Evolutionary conservation across 169 alveolate species (phyloP).

Genomic region (Cystoisospora suis): DNA sequence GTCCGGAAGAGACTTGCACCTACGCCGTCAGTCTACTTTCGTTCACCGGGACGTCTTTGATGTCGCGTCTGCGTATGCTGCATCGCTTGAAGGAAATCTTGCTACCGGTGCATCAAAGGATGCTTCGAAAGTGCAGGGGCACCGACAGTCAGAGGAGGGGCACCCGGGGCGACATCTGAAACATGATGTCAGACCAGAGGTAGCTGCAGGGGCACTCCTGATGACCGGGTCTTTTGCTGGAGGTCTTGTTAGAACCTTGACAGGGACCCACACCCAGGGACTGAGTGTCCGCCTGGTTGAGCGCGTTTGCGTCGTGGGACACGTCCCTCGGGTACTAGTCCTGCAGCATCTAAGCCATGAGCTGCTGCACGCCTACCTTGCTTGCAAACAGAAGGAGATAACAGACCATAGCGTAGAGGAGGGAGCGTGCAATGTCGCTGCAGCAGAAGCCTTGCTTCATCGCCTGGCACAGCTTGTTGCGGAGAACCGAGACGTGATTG

Average conservation of each 20-base stretch:
- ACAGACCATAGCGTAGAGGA: neutral
- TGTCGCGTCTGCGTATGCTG: constrained; percentile 9
- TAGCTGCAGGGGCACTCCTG: constrained; percentile 11
- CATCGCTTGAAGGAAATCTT: constrained; percentile 6
- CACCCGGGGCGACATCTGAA: no score
- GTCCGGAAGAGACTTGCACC: neutral
- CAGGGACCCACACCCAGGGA: neutral
- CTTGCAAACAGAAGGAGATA: neutral
- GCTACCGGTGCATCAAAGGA: no score
- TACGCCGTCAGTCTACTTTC: neutral
- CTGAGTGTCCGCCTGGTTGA: neutral
- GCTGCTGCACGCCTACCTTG: constrained; percentile 16
- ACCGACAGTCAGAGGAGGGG: neutral
- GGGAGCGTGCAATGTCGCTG: constrained; percentile 34
- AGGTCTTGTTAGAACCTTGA: neutral
- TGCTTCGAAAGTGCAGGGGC: neutral
- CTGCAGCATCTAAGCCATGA: constrained; percentile 17
- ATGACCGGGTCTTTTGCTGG: constrained; percentile 11
- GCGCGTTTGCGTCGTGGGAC: neutral
- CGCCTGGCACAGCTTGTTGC: neutral
- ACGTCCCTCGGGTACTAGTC: neutral
- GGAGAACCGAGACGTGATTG: no score
- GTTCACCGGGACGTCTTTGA: neutral
- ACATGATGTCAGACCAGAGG: neutral
- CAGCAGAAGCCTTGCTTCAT: neutral